phyloP scores from a whole-genome alignment of 495 filamentous ascomycete genomes.

The Aspergillus egyptiacus region DNA sequence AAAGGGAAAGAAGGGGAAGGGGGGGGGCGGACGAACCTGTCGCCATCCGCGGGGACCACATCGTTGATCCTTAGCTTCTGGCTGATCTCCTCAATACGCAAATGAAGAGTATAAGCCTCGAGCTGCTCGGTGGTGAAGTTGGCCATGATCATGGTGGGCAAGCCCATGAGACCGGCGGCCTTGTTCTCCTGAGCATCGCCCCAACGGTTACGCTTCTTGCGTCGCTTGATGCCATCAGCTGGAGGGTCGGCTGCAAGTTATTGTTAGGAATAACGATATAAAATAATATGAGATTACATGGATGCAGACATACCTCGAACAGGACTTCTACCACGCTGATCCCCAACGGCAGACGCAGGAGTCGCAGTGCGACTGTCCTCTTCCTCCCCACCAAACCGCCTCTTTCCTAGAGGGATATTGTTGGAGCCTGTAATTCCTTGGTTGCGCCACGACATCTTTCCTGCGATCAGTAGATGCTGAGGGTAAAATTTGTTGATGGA shows the following conservation, averaged over 20 bases:
- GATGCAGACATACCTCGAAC: slow-evolving; percentile 45
- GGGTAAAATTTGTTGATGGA: slow-evolving; percentile 2
- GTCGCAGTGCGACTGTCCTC: slow-evolving; percentile 53
- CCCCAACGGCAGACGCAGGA: slow-evolving; percentile 42
- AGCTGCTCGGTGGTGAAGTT: slow-evolving; percentile 98
- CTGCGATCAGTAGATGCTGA: slow-evolving; percentile 1
- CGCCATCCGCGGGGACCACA: slow-evolving; percentile 89
- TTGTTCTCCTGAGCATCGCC: slow-evolving; percentile 95
- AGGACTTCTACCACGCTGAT: slow-evolving; percentile 75
- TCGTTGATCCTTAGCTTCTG: slow-evolving; percentile 98
- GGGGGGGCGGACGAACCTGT: slow-evolving; percentile 52
- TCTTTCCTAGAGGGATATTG: slow-evolving; percentile 89
- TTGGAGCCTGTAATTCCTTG: slow-evolving; percentile 98
- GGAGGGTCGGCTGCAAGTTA: slow-evolving; percentile 42
- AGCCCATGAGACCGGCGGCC: slow-evolving; percentile 93
- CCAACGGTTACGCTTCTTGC: slow-evolving; percentile 98
- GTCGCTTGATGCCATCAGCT: slow-evolving; percentile 67
- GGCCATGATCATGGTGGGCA: slow-evolving; percentile 90
- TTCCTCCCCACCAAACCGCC: slow-evolving; percentile 73
- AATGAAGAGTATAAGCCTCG: slow-evolving; percentile 89
- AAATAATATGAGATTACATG: background rate
- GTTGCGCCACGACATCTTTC: slow-evolving; percentile 78
- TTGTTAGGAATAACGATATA: background rate
- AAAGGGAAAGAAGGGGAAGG: background rate
- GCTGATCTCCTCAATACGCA: slow-evolving; percentile 97